A percentile compares a stretch with the other conserved stretches of the same genome.
These are phyloP conservation scores for Babesia divergens DNA, from an alignment of 169 alveolate genomes.

Conservation along the genomic window DNA sequence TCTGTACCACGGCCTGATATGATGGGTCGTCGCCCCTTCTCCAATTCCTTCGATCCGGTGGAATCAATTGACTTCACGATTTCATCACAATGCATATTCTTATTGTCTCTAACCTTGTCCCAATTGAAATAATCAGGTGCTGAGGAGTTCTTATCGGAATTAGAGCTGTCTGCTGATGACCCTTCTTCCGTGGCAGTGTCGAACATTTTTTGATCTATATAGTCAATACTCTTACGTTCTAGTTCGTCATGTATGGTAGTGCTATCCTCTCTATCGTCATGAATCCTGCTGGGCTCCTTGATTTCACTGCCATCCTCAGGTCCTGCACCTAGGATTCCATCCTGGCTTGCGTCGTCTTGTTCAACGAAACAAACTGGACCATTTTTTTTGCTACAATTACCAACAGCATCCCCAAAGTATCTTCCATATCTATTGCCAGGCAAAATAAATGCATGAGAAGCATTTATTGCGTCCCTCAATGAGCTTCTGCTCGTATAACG, in stretches of 20 bases:
- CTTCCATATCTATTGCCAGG: not conserved
- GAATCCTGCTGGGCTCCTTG: not conserved
- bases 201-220: slow-evolving; percentile 26
- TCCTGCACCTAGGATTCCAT: not conserved
- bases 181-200: not conserved
- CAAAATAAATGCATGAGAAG: not conserved
- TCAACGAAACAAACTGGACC: not conserved
- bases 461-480: not conserved
- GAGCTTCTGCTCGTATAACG: not conserved
- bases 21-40: slow-evolving; percentile 46
- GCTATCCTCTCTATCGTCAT: slow-evolving; percentile 43
- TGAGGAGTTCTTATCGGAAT: not conserved
- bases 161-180: not conserved
- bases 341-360: not conserved
- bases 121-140: not conserved
- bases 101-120: slow-evolving; percentile 13
- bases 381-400: not conserved
- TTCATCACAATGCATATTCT: slow-evolving; percentile 13
- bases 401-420: too few species aligned
- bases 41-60: slow-evolving; percentile 24
- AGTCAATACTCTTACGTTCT: slow-evolving; percentile 47
- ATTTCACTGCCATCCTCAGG: not conserved
- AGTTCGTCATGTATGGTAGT: slow-evolving; percentile 21
- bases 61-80: slow-evolving; percentile 46
- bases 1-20: slow-evolving; percentile 49